Percentiles rank a stretch among this genome's conserved stretches.
These are phyloP conservation scores for Globisporangium mamillatum DNA, from an alignment of 352 stramenopile species.

Conservation along the genomic window DNA sequence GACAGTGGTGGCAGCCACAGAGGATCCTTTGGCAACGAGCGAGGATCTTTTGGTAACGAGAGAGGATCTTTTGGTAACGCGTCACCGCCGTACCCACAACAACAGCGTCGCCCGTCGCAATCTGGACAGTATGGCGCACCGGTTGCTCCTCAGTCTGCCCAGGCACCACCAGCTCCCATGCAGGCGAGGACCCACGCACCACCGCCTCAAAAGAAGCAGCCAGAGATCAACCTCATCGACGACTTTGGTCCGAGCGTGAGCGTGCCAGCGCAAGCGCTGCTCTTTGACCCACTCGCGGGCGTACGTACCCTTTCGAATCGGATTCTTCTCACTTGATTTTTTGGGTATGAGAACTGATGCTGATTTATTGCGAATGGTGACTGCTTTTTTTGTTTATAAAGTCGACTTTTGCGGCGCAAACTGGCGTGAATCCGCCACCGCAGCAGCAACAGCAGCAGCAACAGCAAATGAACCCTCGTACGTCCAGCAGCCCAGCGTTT, in stretches of 20 bases:
- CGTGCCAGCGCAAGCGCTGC: conserved; percentile 59
- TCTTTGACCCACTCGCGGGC: conserved; percentile 70
- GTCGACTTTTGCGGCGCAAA: conserved; percentile 24
- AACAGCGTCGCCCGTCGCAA: conserved; percentile 4
- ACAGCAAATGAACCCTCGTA: conserved; percentile 18
- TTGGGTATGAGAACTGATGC: background rate
- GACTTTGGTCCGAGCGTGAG: conserved; percentile 62
- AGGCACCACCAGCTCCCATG: background rate
- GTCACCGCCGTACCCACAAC: conserved; percentile 21
- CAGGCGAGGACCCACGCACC: background rate
- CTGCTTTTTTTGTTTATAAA: too few relatives aligned
- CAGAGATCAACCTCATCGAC: conserved; percentile 78
- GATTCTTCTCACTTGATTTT: background rate
- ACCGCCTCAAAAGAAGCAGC: conserved; percentile 33
- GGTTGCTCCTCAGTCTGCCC: background rate
- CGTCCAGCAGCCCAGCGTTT: conserved; percentile 29
- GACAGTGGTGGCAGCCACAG: conserved; percentile 11
- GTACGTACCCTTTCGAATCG: conserved; percentile 28
- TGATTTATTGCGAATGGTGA: background rate
- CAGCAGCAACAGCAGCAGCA: conserved; percentile 22
- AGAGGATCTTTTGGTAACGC: conserved; percentile 23
- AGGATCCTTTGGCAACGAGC: conserved; percentile 7
- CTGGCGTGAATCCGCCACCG: conserved; percentile 12
- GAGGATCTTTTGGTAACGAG: conserved; percentile 20
- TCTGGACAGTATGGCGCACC: conserved; percentile 4